Evolutionary conservation across 768 basidiomycete genomes (phyloP), one percentile per base, ranked within the genome.

Genomic region (Antrodiella citrinella): DNA sequence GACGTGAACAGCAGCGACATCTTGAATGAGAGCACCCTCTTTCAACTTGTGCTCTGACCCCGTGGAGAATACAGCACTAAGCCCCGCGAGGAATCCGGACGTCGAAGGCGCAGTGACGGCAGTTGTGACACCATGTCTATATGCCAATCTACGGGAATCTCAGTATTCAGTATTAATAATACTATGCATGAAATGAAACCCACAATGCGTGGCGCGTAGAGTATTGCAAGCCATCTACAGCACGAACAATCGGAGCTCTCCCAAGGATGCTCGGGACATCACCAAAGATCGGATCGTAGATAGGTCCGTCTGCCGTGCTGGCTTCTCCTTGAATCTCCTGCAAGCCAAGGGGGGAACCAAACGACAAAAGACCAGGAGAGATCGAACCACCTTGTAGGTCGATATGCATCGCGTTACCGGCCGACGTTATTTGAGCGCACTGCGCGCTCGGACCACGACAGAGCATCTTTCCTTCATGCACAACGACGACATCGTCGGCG

Each of bases 331-430:
- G 61, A 41, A 89, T 89, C 55, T 87, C 81, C 50, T 74, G 69
- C n/a, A 86, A 65, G 9, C 82, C 86, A 19, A 89, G 58, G 1
- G 68, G 59, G 4, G 79, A 68, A 1, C 87, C 88, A 55, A 78
- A 82, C 2, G 81, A 77, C 13, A 80, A 76, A 26, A 89, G 62
- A 0, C 83, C 87, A 13, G 80, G 81, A 65, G 49, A 65, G 15
- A 86, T 62, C 4, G 74, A 69, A 0, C 90, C 90, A 1, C 85
- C 82, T 45, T 76, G 64, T 9, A 91, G 69, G 58, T 91, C 74
- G 43, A 87, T 55, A 2, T 67, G 23, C 7, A 25, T 40, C 1
- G 49, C 52, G 26, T 52, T 47, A 10, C 19, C 35, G 15, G 50
- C 50, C 15, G 19, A 24, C 13, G 40, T 51, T 4, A 47, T 23